These are phyloP conservation scores for Claviceps cyperi DNA, from an alignment of 2,329 filamentous ascomycete genomes.

Conservation along the genomic window DNA sequence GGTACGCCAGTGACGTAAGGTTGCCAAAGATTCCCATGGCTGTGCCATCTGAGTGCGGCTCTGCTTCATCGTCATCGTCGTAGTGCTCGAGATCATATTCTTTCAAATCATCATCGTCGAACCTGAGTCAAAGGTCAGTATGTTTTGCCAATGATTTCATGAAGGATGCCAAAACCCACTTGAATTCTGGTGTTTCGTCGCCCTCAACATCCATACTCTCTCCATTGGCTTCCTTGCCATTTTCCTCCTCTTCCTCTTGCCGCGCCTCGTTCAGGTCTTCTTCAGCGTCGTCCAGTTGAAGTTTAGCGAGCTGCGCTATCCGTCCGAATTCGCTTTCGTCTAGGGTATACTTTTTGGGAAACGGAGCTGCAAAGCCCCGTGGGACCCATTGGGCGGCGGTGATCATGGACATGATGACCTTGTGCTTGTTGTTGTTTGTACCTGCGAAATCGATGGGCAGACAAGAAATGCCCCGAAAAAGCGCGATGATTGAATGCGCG, in stretches of 20 bases:
- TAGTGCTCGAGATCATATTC: constrained; percentile 96
- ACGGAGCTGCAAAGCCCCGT: constrained; percentile 60
- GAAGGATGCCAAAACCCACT: constrained; percentile 1
- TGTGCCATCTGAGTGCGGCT: constrained; percentile 37
- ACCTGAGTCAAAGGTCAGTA: constrained; percentile 21
- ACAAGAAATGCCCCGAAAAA: not conserved
- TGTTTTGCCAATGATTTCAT: not conserved
- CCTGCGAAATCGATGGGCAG: not conserved
- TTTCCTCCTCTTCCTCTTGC: constrained; percentile 16
- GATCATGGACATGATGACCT: constrained; percentile 52
- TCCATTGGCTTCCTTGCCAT: constrained; percentile 17
- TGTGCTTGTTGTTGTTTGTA: not conserved
- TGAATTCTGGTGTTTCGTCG: constrained; percentile 1
- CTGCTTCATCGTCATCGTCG: constrained; percentile 60
- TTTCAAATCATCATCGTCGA: constrained; percentile 75
- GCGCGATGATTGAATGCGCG: not conserved
- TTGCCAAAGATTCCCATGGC: constrained; percentile 90
- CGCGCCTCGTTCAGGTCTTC: constrained; percentile 67
- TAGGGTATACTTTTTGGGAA: constrained; percentile 60
- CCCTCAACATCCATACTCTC: constrained; percentile 19
- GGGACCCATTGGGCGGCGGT: constrained; percentile 65
- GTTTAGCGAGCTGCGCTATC: constrained; percentile 58
- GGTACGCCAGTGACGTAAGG: constrained; percentile 82
- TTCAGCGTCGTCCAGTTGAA: constrained; percentile 83
- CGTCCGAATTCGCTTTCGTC: constrained; percentile 63